Evolutionary conservation across 2,329 filamentous ascomycete species (phyloP).

Genomic region (Pestalotiopsis sp.): DNA sequence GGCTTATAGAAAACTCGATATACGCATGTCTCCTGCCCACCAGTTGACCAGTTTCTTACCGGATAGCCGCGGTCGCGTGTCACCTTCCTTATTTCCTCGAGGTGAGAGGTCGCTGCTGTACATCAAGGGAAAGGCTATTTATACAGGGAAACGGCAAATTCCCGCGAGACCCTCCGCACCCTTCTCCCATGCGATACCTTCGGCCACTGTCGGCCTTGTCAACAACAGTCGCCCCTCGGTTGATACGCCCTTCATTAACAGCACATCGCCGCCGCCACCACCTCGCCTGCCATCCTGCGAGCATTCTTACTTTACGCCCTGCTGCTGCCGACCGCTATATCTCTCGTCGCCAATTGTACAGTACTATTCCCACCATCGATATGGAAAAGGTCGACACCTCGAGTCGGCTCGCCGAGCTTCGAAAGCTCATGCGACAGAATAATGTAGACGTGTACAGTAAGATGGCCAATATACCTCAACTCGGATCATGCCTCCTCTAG

Average conservation of each 20-base stretch:
- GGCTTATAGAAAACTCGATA: neutral
- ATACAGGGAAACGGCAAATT: neutral
- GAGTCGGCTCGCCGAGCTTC: constrained; percentile 73
- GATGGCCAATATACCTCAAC: constrained; percentile 29
- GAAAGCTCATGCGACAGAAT: constrained; percentile 84
- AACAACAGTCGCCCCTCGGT: constrained; percentile 3
- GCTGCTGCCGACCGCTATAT: neutral
- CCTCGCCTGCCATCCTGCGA: neutral
- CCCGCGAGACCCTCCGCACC: neutral
- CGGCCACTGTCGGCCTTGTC: constrained; percentile 16
- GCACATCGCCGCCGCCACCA: neutral
- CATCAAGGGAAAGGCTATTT: neutral
- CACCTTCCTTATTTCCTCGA: constrained; percentile 13
- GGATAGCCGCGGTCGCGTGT: constrained; percentile 5
- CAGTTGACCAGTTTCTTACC: neutral
- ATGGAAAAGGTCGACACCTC: constrained; percentile 84
- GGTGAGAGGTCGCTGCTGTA: neutral
- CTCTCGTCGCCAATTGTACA: constrained; percentile 6
- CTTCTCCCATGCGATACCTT: constrained; percentile 12
- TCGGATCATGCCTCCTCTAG: constrained; percentile 18
- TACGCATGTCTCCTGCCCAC: neutral
- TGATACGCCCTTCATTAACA: neutral
- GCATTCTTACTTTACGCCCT: neutral
- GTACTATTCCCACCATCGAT: constrained; percentile 32
- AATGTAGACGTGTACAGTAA: constrained; percentile 92